These are phyloP conservation scores for Yarrowia osloensis DNA, from an alignment of 805 yeast species.

Conservation along the genomic window DNA sequence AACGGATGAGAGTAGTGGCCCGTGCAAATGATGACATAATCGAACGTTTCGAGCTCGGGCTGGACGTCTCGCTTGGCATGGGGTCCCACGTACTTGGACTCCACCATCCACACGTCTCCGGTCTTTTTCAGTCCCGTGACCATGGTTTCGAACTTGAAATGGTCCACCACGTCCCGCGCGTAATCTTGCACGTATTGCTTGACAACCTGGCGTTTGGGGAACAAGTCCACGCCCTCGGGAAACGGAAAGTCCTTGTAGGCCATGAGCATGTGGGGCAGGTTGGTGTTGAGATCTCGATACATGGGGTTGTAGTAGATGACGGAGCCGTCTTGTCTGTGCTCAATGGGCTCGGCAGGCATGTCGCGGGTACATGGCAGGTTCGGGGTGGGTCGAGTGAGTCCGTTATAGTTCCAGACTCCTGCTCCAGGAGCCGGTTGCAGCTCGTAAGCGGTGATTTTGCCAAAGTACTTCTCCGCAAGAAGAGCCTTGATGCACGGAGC, in stretches of 20 bases:
- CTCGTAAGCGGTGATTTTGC: constrained; percentile 54
- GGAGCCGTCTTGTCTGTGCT: constrained; percentile 38
- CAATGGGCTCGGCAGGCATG: constrained; percentile 34
- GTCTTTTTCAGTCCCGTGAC: constrained; percentile 49
- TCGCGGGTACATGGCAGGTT: constrained; percentile 44
- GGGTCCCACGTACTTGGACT: constrained; percentile 38
- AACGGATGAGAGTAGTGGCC: constrained; percentile 68
- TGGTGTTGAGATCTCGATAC: constrained; percentile 69
- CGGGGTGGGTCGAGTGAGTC: constrained; percentile 34
- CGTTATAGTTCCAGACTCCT: constrained; percentile 74
- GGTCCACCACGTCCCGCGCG: constrained; percentile 47
- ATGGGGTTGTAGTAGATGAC: constrained; percentile 53
- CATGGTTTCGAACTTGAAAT: constrained; percentile 51
- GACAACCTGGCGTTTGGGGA: constrained; percentile 64
- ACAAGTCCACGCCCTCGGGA: constrained; percentile 50
- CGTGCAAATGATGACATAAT: constrained; percentile 62
- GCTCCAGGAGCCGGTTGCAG: constrained; percentile 66
- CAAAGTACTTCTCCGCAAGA: constrained; percentile 49
- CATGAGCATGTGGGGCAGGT: constrained; percentile 67
- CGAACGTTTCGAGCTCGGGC: constrained; percentile 44
- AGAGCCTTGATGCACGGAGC: constrained; percentile 66
- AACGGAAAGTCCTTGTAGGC: constrained; percentile 59
- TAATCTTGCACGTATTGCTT: constrained; percentile 61
- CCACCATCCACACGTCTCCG: constrained; percentile 49
- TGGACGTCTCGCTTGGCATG: constrained; percentile 17